Conservation (phyloP, 202 grass and related monocot species). For the Carex arenaria region DNA sequence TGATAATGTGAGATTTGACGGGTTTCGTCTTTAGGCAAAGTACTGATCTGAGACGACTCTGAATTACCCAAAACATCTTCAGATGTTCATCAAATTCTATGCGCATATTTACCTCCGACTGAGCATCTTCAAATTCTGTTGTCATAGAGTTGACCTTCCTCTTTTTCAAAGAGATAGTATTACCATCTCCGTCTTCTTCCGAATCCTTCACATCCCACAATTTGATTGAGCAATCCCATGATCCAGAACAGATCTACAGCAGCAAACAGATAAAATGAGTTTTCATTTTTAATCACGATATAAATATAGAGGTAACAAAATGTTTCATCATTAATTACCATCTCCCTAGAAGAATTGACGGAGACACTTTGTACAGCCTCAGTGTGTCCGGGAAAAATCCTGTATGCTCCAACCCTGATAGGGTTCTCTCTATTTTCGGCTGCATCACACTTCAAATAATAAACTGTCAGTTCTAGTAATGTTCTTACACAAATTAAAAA, state of each 20-base stretch:
- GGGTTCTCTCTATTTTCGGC: slow-evolving; percentile 35
- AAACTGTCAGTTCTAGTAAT: slow-evolving; percentile 29
- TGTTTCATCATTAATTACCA: slow-evolving; percentile 50
- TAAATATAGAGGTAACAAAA: slow-evolving; percentile 1
- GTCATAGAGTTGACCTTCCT: slow-evolving; percentile 56
- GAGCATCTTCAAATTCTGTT: slow-evolving; percentile 58
- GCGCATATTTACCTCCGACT: slow-evolving; percentile 57
- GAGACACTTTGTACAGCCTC: slow-evolving; percentile 76
- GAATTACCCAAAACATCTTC: background rate
- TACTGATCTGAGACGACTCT: background rate
- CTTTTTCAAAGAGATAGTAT: slow-evolving; percentile 72
- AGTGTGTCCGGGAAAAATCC: slow-evolving; percentile 65
- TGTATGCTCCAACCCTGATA: slow-evolving; percentile 58
- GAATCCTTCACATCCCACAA: slow-evolving; percentile 64
- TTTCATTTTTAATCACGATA: background rate
- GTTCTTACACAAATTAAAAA: background rate
- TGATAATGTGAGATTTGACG: background rate
- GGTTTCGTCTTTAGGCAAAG: background rate
- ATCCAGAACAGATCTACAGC: slow-evolving; percentile 86
- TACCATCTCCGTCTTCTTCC: slow-evolving; percentile 57
- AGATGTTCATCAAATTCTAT: background rate
- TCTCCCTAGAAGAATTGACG: slow-evolving; percentile 50
- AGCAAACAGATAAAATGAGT: slow-evolving; percentile 5
- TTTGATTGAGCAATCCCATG: slow-evolving; percentile 92
- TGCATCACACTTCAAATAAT: slow-evolving; percentile 47